Percentiles rank a stretch among this genome's conserved stretches.
phyloP scores from a whole-genome alignment of 1,284 basidiomycete genomes.

The Schizophyllum amplum region DNA sequence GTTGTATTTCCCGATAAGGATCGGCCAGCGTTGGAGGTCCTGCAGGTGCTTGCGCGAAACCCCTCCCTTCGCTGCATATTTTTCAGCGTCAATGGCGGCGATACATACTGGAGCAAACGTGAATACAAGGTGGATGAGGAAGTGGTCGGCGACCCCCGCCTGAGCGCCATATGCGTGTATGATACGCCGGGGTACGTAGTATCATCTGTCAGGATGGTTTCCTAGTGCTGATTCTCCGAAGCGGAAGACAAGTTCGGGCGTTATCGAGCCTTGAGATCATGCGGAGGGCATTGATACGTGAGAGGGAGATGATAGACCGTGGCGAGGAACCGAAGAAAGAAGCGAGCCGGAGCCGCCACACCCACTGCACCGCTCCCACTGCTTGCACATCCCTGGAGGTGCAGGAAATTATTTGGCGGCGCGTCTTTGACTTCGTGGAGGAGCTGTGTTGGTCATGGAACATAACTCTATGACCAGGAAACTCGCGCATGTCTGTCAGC shows the following conservation, averaged over 20 bases:
- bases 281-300: too few relatives aligned
- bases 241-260: too few relatives aligned
- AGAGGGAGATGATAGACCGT: too few relatives aligned
- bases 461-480: too few relatives aligned
- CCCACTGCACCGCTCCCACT: background rate
- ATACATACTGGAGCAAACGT: background rate
- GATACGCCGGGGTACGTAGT: background rate
- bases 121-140: background rate
- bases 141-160: background rate
- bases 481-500: background rate
- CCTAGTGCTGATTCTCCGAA: too few relatives aligned
- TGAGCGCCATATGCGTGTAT: background rate
- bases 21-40: background rate
- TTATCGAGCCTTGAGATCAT: too few relatives aligned
- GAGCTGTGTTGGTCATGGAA: too few relatives aligned
- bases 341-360: background rate
- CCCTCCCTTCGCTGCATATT: background rate
- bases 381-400: background rate
- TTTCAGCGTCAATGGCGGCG: background rate
- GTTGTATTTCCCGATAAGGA: background rate
- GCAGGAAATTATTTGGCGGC: background rate
- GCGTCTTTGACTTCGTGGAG: background rate
- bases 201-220: too few relatives aligned
- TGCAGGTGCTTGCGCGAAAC: background rate
- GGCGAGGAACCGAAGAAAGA: background rate